Evolutionary conservation across 2,329 filamentous ascomycete species (phyloP).

Genomic region (Ceratocystis lukuohia): DNA sequence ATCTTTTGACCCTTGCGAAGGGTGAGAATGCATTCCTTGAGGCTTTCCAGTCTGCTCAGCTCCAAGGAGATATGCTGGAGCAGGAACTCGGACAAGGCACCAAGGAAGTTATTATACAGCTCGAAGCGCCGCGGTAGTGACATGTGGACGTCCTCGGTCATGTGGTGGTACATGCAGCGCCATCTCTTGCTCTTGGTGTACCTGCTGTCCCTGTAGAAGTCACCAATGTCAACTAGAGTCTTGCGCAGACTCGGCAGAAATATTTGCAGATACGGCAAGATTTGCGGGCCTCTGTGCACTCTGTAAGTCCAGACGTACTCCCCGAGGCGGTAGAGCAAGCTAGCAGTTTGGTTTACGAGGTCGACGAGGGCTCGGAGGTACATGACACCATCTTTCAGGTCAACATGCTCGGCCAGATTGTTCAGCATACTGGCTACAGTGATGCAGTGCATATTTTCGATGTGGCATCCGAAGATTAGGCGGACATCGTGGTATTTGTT

Average conservation of each 20-base stretch:
- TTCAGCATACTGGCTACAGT: background rate
- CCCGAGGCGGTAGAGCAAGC: background rate
- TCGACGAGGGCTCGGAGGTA: background rate
- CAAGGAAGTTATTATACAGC: background rate
- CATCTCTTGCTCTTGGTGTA: constrained; percentile 38
- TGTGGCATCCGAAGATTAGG: background rate
- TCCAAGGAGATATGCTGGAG: background rate
- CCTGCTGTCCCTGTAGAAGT: constrained; percentile 38
- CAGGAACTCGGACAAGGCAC: background rate
- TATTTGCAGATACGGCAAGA: constrained; percentile 35
- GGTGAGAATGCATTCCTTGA: background rate
- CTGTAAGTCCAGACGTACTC: background rate
- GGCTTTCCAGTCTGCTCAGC: background rate
- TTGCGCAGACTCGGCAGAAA: constrained; percentile 42
- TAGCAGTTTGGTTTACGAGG: background rate
- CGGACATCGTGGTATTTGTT: background rate
- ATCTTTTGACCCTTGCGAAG: background rate
- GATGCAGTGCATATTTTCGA: background rate
- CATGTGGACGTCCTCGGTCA: constrained; percentile 31
- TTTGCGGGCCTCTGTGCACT: background rate
- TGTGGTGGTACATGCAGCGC: constrained; percentile 47
- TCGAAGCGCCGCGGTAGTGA: background rate
- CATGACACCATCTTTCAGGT: background rate
- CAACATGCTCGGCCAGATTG: background rate
- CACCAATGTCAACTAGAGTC: constrained; percentile 40